Conservation (phyloP, 495 filamentous ascomycete genomes). For the Aspergillus saccharolyticus region DNA sequence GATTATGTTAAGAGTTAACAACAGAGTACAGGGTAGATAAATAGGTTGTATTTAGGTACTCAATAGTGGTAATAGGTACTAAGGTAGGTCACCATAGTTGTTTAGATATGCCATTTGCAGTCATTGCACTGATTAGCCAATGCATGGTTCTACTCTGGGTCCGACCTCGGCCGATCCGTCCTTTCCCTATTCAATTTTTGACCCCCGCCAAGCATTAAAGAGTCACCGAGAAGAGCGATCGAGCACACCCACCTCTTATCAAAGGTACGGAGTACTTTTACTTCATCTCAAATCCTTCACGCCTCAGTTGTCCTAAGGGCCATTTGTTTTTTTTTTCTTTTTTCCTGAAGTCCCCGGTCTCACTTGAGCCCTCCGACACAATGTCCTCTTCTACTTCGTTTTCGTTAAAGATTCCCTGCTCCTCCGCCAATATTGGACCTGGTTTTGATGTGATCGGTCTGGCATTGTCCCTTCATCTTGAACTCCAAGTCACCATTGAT, state of each 20-base stretch:
- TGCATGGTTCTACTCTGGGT: not conserved
- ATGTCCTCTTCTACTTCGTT: slow-evolving; percentile 45
- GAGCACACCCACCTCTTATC: slow-evolving; percentile 5
- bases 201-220: not conserved
- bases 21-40: too few species aligned
- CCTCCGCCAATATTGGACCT: slow-evolving; percentile 91
- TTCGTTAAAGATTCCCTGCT: slow-evolving; percentile 69
- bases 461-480: slow-evolving; percentile 84
- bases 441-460: slow-evolving; percentile 97
- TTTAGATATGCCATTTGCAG: too few species aligned
- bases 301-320: too few species aligned
- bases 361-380: slow-evolving; percentile 3
- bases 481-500: slow-evolving; percentile 71
- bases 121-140: too few species aligned
- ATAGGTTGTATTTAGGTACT: too few species aligned
- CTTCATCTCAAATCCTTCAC: not conserved
- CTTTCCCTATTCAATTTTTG: not conserved
- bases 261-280: not conserved
- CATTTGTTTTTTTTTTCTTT: not conserved
- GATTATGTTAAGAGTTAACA: too few species aligned
- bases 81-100: too few species aligned
- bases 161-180: not conserved
- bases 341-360: not conserved
- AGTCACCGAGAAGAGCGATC: not conserved
- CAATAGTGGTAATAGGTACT: too few species aligned